Conservation (phyloP, 2,329 filamentous ascomycete species). For the Aspergillus hiratsukae region DNA sequence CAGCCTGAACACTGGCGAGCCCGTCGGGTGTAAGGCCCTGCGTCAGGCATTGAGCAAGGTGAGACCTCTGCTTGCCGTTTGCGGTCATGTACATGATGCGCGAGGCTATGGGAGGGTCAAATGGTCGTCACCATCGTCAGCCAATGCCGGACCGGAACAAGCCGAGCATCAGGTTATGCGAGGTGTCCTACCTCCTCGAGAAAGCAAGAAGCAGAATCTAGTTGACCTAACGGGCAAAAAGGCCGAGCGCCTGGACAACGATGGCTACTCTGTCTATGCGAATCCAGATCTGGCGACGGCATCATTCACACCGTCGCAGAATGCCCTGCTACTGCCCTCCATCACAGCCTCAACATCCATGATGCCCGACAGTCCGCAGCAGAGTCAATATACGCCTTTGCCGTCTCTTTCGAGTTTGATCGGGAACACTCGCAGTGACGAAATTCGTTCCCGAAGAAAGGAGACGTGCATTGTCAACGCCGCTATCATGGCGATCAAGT, state of each 20-base stretch:
- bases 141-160: not conserved
- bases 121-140: conserved; percentile 34
- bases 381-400: conserved; percentile 1
- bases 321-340: conserved; percentile 8
- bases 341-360: not conserved
- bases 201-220: conserved; percentile 51
- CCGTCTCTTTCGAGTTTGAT: not conserved
- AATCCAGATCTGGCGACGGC: not conserved
- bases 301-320: conserved; percentile 6
- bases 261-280: conserved; percentile 13
- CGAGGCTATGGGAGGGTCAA: conserved; percentile 50
- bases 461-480: conserved; percentile 81
- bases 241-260: conserved; percentile 30
- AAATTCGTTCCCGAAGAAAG: conserved; percentile 34
- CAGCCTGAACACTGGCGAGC: conserved; percentile 21
- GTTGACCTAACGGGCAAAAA: conserved; percentile 49
- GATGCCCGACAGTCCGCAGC: not conserved
- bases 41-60: conserved; percentile 42
- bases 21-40: conserved; percentile 49
- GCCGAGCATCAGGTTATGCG: conserved; percentile 11
- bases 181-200: conserved; percentile 36
- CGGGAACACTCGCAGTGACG: conserved; percentile 1
- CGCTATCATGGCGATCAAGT: conserved; percentile 65
- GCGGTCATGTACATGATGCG: conserved; percentile 57
- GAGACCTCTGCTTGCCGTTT: conserved; percentile 50